Evolutionary conservation across 202 grass and related monocot species (phyloP).

Genomic region (Hordeum pubiflorum): DNA sequence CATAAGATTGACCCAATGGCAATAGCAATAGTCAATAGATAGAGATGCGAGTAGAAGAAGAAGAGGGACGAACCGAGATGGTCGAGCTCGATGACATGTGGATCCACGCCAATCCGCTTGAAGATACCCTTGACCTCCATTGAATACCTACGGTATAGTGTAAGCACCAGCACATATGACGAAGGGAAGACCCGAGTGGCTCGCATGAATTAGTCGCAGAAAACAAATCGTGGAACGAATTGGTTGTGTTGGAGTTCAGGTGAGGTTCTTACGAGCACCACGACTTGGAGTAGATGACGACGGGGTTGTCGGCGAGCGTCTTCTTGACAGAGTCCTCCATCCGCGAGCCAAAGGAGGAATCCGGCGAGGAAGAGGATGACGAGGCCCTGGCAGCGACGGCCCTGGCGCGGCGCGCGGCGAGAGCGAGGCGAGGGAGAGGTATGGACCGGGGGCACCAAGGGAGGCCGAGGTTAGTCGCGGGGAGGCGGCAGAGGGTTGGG

Average conservation of each 20-base stretch:
- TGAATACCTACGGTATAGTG: conserved; percentile 52
- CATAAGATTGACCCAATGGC: neutral
- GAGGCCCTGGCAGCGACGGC: conserved; percentile 27
- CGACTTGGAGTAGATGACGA: conserved; percentile 92
- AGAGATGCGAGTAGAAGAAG: neutral
- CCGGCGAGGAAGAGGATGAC: conserved; percentile 47
- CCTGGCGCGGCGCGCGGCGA: conserved; percentile 17
- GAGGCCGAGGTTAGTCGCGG: conserved; percentile 11
- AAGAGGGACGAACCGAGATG: conserved; percentile 47
- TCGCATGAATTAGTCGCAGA: neutral
- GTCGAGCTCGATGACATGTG: conserved; percentile 83
- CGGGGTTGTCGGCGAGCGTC: conserved; percentile 54
- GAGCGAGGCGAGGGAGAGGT: neutral
- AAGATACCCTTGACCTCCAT: conserved; percentile 82
- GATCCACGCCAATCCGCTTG: conserved; percentile 69
- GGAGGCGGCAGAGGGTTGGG: conserved; percentile 25
- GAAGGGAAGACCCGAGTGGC: neutral
- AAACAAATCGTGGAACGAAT: neutral
- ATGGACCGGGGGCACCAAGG: neutral
- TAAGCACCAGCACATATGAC: neutral
- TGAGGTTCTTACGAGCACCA: conserved; percentile 80
- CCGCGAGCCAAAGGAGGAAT: conserved; percentile 69
- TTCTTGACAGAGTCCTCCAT: conserved; percentile 77
- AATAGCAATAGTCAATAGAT: neutral
- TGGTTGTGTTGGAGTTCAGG: neutral